Evolutionary conservation across 306 rosid species (phyloP).

Genomic region (Cicer bijugum): DNA sequence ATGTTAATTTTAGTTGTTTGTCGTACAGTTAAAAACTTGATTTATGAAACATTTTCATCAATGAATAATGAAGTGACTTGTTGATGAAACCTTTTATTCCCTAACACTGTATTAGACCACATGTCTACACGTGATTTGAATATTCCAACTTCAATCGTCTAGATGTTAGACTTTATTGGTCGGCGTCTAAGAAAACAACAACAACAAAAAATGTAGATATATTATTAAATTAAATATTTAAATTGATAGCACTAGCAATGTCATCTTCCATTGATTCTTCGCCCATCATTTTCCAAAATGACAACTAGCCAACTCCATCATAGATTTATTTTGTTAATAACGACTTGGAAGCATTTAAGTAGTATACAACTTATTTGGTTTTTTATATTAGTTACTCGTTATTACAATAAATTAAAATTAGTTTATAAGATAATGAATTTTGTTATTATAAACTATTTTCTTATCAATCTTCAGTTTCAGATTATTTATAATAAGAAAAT

Average conservation of each 20-base stretch:
- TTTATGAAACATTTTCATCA: no score
- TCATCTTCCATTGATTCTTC: background rate
- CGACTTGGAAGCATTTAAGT: background rate
- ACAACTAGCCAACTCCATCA: background rate
- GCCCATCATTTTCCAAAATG: background rate
- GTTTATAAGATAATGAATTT: no score
- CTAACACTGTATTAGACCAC: background rate
- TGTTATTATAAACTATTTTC: no score
- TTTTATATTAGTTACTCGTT: no score
- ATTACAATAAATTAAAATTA: no score
- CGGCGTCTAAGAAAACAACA: background rate
- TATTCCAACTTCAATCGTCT: background rate
- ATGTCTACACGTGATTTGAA: constrained; percentile 7
- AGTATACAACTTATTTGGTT: background rate
- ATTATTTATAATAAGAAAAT: no score
- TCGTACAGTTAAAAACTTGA: no score
- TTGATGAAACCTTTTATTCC: no score
- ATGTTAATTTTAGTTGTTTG: no score
- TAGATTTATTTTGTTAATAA: background rate
- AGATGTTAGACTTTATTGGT: background rate
- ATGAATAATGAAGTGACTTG: no score
- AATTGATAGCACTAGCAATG: background rate
- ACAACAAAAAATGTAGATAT: background rate
- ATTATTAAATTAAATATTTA: background rate
- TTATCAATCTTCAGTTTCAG: no score